Base-by-base conservation (phyloP, 2,329 filamentous ascomycete species). In the Zymoseptoria tritici region DNA sequence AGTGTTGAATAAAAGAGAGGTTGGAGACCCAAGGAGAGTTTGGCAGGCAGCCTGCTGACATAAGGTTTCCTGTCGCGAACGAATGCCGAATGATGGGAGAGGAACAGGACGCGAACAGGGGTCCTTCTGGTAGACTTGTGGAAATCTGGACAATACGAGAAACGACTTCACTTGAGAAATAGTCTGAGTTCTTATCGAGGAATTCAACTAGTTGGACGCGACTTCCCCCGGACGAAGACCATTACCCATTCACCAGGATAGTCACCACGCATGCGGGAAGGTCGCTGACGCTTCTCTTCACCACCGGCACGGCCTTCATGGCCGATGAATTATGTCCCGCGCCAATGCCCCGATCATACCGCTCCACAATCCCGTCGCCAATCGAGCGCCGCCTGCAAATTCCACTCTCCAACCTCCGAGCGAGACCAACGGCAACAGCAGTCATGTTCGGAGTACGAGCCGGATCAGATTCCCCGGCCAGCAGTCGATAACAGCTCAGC, bases 261-360 rank as follows among this genome's bases (percentile, higher is more conserved):
- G 16, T 49, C 20, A 54, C 49, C 56, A 49, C 29, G 56, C 13
- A 46, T 46, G 36, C 36, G 36, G 36, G 36, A 46, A 13, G 36
- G 36, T 46, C 36, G 36, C 36, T 46, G 36, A 46, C 36, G 13
- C 36, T 46, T n/a, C 16, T n/a, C 16, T 46, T n/a, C 13, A 42
- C 36, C 36, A 46, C 6, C 36, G 13, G 36, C 13, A 46, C 59
- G 55, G 61, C 53, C 57, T 70, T 63, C 59, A 71, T 71, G 77
- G 76, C 75, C 73, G 79, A 81, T 79, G 80, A 77, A 84, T 75
- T 71, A 87, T 87, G 84, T 85, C 83, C 76, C 82, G 79, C 76
- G 79, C 81, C 71, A 78, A 79, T 66, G 82, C 82, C 65, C 82
- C 83, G 68, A 78, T 80, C 64, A 75, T 86, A 63, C 83, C 83